phyloP scores from a whole-genome alignment of 805 yeast species.

The Schizosaccharomyces japonicus region DNA sequence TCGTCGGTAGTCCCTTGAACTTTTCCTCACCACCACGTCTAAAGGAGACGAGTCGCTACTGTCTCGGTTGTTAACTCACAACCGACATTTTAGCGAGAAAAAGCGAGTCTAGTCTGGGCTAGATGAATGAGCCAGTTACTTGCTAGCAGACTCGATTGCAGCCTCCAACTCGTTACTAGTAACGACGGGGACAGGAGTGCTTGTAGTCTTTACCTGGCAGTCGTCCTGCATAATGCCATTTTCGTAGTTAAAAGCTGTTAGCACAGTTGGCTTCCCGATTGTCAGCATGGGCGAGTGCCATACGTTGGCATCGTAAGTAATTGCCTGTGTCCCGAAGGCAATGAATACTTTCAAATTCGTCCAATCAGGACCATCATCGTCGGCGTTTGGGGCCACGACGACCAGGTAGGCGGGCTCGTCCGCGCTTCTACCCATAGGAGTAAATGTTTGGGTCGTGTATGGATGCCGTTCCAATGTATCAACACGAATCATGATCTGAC shows the following conservation, averaged over 20 bases:
- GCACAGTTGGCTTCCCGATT: constrained; percentile 1
- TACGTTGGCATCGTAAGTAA: constrained; percentile 2
- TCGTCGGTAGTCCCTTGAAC: too few relatives aligned
- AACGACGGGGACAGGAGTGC: not conserved
- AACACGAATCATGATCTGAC: constrained; percentile 21
- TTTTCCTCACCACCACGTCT: too few relatives aligned
- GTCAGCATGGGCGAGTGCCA: constrained; percentile 4
- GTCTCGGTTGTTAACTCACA: too few relatives aligned
- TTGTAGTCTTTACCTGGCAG: not conserved
- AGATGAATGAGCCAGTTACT: too few relatives aligned
- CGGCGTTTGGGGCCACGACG: constrained; percentile 42
- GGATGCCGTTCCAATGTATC: constrained; percentile 80
- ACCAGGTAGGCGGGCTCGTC: constrained; percentile 39
- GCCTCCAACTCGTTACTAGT: too few relatives aligned
- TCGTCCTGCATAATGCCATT: not conserved
- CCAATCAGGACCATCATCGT: constrained; percentile 32
- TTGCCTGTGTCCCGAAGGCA: constrained; percentile 34
- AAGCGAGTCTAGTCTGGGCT: too few relatives aligned
- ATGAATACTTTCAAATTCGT: constrained; percentile 37
- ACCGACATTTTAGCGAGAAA: too few relatives aligned
- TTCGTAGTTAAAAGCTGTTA: constrained; percentile 2
- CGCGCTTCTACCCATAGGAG: constrained; percentile 61
- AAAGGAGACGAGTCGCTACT: too few relatives aligned
- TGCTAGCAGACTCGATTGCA: too few relatives aligned
- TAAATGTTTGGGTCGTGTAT: constrained; percentile 61